Evolutionary conservation across 495 filamentous ascomycete genomes (phyloP), one percentile per base, ranked within the genome.

Genomic region (Aspergillus coremiiformis): DNA sequence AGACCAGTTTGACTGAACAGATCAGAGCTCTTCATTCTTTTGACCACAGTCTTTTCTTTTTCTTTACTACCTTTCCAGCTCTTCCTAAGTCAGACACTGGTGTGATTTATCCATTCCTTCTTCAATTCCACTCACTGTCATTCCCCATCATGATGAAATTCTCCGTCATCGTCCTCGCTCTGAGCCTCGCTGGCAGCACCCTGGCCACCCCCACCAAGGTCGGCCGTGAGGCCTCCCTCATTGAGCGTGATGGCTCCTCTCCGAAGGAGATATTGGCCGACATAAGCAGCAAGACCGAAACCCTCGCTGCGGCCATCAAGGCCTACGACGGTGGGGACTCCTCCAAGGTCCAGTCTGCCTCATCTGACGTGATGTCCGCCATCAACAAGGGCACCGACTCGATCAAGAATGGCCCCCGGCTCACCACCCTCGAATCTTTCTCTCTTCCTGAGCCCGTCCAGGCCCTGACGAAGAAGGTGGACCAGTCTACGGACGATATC

Each of bases 81-180:
- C 19, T 43, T 54, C 47, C 52, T 32, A 44, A 49, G 35, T 55
- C 53, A 44, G 56, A 56, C 59, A 62, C 51, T 62, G 56, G 55
- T 58, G 58, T 54, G 29, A 20, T 37, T n/a, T n/a, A n/a, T n/a
- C n/a, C n/a, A n/a, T n/a, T 43, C 44, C 8, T 56, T 50, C 53
- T 19, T 39, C 44, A 23, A 35, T 44, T 49, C 33, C 42, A 48
- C 24, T 26, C 45, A 53, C 24, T 47, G 47, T 39, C 49, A 23
- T 24, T 45, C 37, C 15, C 49, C 46, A 49, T 49, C 62, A 71
- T 57, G 9, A 75, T 75, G 72, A 75, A 71, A 66, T 56, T 64
- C 54, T 64, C 68, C 26, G 45, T 61, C 24, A 42, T 48, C n/a
- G 49, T 73, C 47, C 43, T 68, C 54, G 66, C 69, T 33, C 46